Percentiles rank a stretch among this genome's conserved stretches.
These are phyloP conservation scores for Monosporascus sp. DNA, from an alignment of 2,329 filamentous ascomycete genomes.

Conservation along the genomic window DNA sequence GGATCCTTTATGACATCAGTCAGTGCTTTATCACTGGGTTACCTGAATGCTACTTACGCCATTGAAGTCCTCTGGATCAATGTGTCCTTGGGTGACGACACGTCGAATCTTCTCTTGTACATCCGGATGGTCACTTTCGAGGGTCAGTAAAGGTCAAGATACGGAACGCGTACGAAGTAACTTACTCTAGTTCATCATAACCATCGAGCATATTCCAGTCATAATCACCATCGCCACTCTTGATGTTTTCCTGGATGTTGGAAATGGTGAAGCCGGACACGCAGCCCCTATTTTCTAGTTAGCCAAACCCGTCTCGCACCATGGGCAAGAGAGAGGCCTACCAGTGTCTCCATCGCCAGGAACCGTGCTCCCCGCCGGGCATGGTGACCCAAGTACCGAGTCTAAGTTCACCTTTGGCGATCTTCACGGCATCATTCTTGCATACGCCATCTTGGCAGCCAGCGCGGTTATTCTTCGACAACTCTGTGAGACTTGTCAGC, in stretches of 20 bases:
- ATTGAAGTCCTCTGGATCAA: conserved; percentile 82
- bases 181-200: conserved; percentile 64
- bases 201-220: conserved; percentile 70
- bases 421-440: conserved; percentile 64
- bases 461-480: conserved; percentile 65
- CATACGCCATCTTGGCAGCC: conserved; percentile 69
- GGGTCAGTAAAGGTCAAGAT: conserved; percentile 7
- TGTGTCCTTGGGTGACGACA: conserved; percentile 70
- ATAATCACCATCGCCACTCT: conserved; percentile 38
- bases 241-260: conserved; percentile 56
- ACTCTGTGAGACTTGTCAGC: conserved; percentile 47
- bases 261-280: conserved; percentile 69
- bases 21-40: neutral
- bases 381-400: conserved; percentile 68
- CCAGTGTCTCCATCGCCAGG: conserved; percentile 84
- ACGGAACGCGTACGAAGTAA: conserved; percentile 8
- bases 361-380: conserved; percentile 44
- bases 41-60: conserved; percentile 54
- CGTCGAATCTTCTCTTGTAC: conserved; percentile 67
- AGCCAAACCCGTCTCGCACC: conserved; percentile 3
- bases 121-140: conserved; percentile 44
- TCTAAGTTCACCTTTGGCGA: conserved; percentile 72
- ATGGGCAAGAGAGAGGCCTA: conserved; percentile 34
- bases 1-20: conserved; percentile 50
- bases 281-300: conserved; percentile 64